Evolutionary conservation across 805 yeast species (phyloP).

Genomic region (Pichia eremophila): DNA sequence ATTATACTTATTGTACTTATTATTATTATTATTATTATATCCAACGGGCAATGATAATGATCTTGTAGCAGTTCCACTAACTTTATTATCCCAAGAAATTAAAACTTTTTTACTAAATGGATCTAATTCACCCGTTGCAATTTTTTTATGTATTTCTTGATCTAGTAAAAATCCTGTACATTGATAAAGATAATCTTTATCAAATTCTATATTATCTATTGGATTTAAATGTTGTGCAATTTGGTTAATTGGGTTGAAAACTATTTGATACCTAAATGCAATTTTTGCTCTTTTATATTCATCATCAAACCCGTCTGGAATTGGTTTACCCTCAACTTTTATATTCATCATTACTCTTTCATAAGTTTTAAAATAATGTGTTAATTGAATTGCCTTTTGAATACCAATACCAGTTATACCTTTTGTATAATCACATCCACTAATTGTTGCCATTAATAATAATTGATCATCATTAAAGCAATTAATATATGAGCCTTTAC

Average conservation of each 20-base stretch:
- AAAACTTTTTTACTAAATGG: constrained; percentile 49
- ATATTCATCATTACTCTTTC: constrained; percentile 50
- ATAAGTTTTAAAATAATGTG: constrained; percentile 40
- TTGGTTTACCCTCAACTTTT: constrained; percentile 48
- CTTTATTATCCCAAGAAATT: constrained; percentile 36
- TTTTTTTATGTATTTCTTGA: constrained; percentile 37
- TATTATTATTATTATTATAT: neutral
- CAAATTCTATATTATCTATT: constrained; percentile 34
- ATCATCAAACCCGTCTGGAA: constrained; percentile 49
- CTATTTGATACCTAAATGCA: constrained; percentile 81
- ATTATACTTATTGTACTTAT: too few species aligned
- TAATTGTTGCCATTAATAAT: constrained; percentile 68
- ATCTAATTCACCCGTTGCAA: constrained; percentile 59
- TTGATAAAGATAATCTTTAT: constrained; percentile 16
- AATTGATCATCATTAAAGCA: constrained; percentile 47
- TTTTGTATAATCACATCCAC: constrained; percentile 95
- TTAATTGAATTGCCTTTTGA: constrained; percentile 58
- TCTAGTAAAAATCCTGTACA: constrained; percentile 41
- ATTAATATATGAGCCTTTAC: constrained; percentile 32
- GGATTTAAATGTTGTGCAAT: constrained; percentile 50
- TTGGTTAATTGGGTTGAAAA: constrained; percentile 55
- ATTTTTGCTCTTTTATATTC: constrained; percentile 60
- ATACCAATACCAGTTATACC: constrained; percentile 81
- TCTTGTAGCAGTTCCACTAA: constrained; percentile 9
- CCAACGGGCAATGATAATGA: constrained; percentile 3